phyloP scores from a whole-genome alignment of 2,329 filamentous ascomycete species.

The Xylaria sp. region DNA sequence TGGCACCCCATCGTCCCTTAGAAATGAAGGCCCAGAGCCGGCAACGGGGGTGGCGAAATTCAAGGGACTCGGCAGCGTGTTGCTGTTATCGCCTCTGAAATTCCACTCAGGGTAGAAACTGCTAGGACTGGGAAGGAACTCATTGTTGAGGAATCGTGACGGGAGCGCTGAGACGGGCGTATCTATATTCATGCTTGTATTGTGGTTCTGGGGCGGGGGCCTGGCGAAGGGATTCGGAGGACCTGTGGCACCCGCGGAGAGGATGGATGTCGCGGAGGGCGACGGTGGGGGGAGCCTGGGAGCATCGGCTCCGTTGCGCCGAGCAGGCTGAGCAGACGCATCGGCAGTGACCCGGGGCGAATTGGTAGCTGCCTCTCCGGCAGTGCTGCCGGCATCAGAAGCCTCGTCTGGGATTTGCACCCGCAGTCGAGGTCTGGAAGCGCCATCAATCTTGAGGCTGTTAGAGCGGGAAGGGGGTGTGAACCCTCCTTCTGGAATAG shows the following conservation, averaged over 20 bases:
- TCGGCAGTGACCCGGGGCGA: constrained; percentile 70
- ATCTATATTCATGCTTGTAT: constrained; percentile 68
- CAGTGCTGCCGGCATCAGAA: constrained; percentile 79
- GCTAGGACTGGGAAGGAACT: constrained; percentile 88
- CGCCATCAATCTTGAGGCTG: constrained; percentile 70
- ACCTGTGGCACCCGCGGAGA: constrained; percentile 90
- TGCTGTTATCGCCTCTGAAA: constrained; percentile 76
- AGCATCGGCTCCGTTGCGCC: constrained; percentile 61
- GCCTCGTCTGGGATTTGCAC: constrained; percentile 95
- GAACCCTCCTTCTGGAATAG: constrained; percentile 71
- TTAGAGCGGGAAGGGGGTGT: constrained; percentile 82
- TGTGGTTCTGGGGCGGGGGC: constrained; percentile 77
- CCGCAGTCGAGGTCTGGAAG: constrained; percentile 83
- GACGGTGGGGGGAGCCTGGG: constrained; percentile 88
- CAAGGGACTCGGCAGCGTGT: constrained; percentile 90
- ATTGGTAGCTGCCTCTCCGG: constrained; percentile 71
- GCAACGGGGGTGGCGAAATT: constrained; percentile 88
- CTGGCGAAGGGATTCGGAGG: constrained; percentile 96
- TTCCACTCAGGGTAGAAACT: constrained; percentile 95
- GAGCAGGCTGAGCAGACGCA: constrained; percentile 65
- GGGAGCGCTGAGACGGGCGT: constrained; percentile 95
- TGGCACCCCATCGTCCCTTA: constrained; percentile 63
- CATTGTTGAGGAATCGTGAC: constrained; percentile 87
- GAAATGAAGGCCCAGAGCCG: constrained; percentile 70
- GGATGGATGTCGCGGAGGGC: constrained; percentile 83